phyloP scores from a whole-genome alignment of 2,329 filamentous ascomycete species.

The Akanthomyces uredinophilus region DNA sequence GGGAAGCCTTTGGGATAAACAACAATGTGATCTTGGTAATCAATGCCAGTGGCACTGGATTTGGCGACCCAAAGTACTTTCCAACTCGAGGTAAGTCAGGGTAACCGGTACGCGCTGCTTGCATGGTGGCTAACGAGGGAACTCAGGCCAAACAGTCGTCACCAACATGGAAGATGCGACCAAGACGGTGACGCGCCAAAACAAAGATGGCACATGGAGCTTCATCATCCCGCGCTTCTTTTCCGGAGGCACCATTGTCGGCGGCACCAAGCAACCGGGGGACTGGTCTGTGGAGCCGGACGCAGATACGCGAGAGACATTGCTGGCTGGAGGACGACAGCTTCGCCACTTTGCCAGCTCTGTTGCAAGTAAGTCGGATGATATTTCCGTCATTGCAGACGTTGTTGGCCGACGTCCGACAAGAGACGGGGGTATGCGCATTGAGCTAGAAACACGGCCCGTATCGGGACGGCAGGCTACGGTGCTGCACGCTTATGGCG shows the following conservation, averaged over 20 bases:
- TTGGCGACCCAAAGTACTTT: constrained; percentile 29
- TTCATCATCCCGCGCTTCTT: constrained; percentile 58
- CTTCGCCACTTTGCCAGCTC: constrained; percentile 25
- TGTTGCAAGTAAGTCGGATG: constrained; percentile 18
- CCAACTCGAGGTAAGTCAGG: constrained; percentile 28
- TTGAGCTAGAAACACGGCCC: not conserved
- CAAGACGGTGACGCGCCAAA: constrained; percentile 52
- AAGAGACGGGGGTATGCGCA: constrained; percentile 37
- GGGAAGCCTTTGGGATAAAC: constrained; percentile 26
- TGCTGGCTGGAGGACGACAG: constrained; percentile 37
- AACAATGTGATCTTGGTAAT: constrained; percentile 24
- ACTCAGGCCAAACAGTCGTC: constrained; percentile 31
- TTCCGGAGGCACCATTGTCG: constrained; percentile 58
- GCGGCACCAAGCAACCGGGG: constrained; percentile 57
- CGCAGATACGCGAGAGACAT: constrained; percentile 36
- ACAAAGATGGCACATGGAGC: constrained; percentile 56
- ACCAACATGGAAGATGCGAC: constrained; percentile 32
- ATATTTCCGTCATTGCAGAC: constrained; percentile 34
- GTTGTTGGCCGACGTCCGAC: constrained; percentile 42
- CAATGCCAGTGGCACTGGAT: constrained; percentile 32
- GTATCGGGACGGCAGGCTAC: not conserved
- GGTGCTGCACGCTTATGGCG: constrained; percentile 52
- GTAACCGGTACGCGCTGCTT: not conserved
- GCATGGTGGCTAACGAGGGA: constrained; percentile 13
- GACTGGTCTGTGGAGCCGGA: constrained; percentile 48